These are phyloP conservation scores for Omphalotus olearius DNA, from an alignment of 1,284 basidiomycete species.

Conservation along the genomic window DNA sequence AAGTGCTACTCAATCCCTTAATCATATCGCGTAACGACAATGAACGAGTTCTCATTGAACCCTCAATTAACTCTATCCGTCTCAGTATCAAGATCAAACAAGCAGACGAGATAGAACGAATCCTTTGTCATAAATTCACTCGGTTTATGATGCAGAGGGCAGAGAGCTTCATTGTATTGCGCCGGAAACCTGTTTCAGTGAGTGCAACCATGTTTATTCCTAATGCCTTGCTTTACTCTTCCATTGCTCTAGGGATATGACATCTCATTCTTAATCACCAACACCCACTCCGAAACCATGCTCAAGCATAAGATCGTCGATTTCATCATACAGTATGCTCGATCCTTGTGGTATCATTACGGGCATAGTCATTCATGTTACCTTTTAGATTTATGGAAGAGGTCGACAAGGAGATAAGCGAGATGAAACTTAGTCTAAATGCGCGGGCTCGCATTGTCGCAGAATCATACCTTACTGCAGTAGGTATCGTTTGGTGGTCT, in stretches of 20 bases:
- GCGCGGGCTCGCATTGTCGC: slow-evolving; percentile 96
- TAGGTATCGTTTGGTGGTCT: slow-evolving; percentile 32
- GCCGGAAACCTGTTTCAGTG: slow-evolving; percentile 89
- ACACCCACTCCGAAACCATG: slow-evolving; percentile 96
- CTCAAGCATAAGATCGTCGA: slow-evolving; percentile 99
- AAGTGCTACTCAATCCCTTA: slow-evolving; percentile 91
- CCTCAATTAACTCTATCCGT: slow-evolving; percentile 94
- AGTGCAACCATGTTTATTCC: slow-evolving; percentile 17
- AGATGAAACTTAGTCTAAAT: slow-evolving; percentile 90
- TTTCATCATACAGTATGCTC: slow-evolving; percentile 91
- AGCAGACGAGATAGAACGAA: slow-evolving; percentile 97
- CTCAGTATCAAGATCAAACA: slow-evolving; percentile 98
- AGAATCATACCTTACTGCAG: slow-evolving; percentile 80
- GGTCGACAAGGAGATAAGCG: slow-evolving; percentile 89
- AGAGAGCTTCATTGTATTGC: slow-evolving; percentile 93
- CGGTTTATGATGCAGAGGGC: slow-evolving; percentile 99
- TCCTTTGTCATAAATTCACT: slow-evolving; percentile 98
- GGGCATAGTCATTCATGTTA: slow-evolving; percentile 1
- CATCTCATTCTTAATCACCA: slow-evolving; percentile 98
- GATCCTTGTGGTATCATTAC: slow-evolving; percentile 6
- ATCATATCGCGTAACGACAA: slow-evolving; percentile 96
- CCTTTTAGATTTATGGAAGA: slow-evolving; percentile 90
- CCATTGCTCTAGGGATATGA: slow-evolving; percentile 79
- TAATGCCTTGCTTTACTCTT: slow-evolving; percentile 9
- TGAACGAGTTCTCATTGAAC: slow-evolving; percentile 95